A percentile compares a stretch with the other conserved stretches of the same genome.
These are phyloP conservation scores for Amesomyces nigricolor DNA, from an alignment of 2,329 filamentous ascomycete species.

Conservation along the genomic window DNA sequence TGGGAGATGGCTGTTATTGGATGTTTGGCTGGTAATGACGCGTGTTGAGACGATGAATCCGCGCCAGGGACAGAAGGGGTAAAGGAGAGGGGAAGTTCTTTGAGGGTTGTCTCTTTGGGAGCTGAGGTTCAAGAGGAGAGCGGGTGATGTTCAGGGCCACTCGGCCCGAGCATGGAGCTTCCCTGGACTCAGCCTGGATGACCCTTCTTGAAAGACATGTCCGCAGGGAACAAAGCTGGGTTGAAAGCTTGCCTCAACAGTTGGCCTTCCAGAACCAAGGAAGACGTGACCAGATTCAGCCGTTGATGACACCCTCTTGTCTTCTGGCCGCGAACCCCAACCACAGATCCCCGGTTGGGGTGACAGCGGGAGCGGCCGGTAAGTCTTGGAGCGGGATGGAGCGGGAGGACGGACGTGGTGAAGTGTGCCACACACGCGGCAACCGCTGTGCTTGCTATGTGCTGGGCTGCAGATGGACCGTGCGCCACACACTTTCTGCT, in stretches of 20 bases:
- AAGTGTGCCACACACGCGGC: neutral
- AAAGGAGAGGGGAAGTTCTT: neutral
- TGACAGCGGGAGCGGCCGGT: conserved; percentile 12
- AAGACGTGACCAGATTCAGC: no score
- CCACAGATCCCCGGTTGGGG: neutral
- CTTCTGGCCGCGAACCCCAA: no score
- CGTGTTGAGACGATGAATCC: conserved; percentile 6
- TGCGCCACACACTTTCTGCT: conserved; percentile 12
- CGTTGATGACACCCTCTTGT: no score
- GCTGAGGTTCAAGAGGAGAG: neutral
- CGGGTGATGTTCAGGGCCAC: neutral
- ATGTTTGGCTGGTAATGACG: conserved; percentile 9
- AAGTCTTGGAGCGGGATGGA: conserved; percentile 1
- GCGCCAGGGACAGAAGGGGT: neutral
- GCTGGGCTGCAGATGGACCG: conserved; percentile 12
- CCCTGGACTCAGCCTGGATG: neutral
- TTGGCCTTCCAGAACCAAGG: no score
- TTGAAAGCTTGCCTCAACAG: no score
- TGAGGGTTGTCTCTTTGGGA: no score
- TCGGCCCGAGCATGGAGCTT: conserved; percentile 1
- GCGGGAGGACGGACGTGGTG: conserved; percentile 3
- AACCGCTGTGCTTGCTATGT: neutral
- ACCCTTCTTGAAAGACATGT: neutral
- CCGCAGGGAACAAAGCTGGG: neutral
- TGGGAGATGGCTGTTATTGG: conserved; percentile 8